phyloP scores from a whole-genome alignment of 2,329 filamentous ascomycete genomes.

The Sporothrix globosa region DNA sequence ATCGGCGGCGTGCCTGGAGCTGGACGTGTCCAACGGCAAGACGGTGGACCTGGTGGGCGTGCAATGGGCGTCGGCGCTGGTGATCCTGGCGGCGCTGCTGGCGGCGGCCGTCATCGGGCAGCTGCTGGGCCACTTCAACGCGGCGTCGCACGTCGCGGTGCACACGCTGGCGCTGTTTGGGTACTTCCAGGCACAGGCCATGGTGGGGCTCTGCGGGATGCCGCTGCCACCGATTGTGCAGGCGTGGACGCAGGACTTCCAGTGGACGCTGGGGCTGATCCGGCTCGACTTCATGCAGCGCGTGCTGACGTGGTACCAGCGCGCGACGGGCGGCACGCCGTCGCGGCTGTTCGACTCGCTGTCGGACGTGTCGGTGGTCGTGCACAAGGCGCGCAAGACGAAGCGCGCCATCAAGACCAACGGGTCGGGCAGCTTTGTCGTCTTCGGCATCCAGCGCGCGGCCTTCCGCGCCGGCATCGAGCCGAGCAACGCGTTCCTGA shows the following conservation, averaged over 20 bases:
- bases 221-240: constrained; percentile 77
- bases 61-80: constrained; percentile 77
- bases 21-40: constrained; percentile 78
- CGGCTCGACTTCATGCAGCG: constrained; percentile 74
- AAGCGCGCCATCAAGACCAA: constrained; percentile 46
- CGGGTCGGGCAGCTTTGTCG: constrained; percentile 53
- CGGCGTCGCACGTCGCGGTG: constrained; percentile 81
- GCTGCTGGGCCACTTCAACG: constrained; percentile 80
- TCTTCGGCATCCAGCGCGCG: constrained; percentile 78
- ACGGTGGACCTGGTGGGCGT: constrained; percentile 80
- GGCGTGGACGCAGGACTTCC: constrained; percentile 88
- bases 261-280: constrained; percentile 91
- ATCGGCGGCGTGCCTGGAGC: constrained; percentile 77
- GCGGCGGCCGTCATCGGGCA: constrained; percentile 83
- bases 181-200: constrained; percentile 85
- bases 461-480: constrained; percentile 79
- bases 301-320: constrained; percentile 86
- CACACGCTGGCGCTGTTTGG: constrained; percentile 82
- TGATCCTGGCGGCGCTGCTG: constrained; percentile 71
- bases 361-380: constrained; percentile 70
- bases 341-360: constrained; percentile 72
- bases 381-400: constrained; percentile 49
- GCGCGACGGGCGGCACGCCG: constrained; percentile 77
- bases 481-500: constrained; percentile 82
- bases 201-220: constrained; percentile 76